Percentiles rank a stretch among this genome's conserved stretches.
Conservation (phyloP, 139 green algal genomes). For the Coelastrella sp. region DNA sequence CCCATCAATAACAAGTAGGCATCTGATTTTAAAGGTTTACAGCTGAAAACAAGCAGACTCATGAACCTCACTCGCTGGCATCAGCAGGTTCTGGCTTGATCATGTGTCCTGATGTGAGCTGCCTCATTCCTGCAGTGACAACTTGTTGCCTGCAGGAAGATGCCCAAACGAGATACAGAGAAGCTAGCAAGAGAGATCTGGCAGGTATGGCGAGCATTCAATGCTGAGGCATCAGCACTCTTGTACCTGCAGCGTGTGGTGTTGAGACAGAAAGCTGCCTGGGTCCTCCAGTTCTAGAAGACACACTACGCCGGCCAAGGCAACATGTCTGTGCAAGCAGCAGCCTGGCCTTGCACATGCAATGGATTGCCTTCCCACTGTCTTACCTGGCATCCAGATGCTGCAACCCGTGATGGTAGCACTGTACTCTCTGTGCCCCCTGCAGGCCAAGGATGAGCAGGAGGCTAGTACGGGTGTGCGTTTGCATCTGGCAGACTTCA, state of each 20-base stretch:
- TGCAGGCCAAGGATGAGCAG: constrained; percentile 32
- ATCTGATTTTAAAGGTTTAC: not conserved
- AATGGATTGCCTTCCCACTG: too few relatives aligned
- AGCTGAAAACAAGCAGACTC: too few relatives aligned
- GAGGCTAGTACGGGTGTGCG: not conserved
- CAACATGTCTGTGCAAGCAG: too few relatives aligned
- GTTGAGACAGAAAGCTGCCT: too few relatives aligned
- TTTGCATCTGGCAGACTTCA: constrained; percentile 3
- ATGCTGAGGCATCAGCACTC: too few relatives aligned
- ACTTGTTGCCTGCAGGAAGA: constrained; percentile 29
- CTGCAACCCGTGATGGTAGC: too few relatives aligned
- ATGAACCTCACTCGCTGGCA: not conserved
- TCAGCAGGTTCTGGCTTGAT: not conserved
- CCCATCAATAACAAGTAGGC: constrained; percentile 57
- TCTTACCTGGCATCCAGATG: too few relatives aligned
- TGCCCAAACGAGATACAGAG: constrained; percentile 60
- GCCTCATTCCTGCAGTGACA: not conserved
- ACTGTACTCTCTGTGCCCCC: too few relatives aligned
- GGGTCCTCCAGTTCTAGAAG: too few relatives aligned
- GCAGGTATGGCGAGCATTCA: not conserved
- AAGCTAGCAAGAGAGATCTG: constrained; percentile 46
- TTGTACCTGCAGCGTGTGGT: too few relatives aligned
- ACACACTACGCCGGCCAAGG: too few relatives aligned
- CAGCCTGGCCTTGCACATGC: too few relatives aligned
- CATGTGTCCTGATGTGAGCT: not conserved